Evolutionary conservation across 164 flowering plant genomes (phyloP), one percentile per base, ranked within the genome.

Genomic region (Vitis cinerea): DNA sequence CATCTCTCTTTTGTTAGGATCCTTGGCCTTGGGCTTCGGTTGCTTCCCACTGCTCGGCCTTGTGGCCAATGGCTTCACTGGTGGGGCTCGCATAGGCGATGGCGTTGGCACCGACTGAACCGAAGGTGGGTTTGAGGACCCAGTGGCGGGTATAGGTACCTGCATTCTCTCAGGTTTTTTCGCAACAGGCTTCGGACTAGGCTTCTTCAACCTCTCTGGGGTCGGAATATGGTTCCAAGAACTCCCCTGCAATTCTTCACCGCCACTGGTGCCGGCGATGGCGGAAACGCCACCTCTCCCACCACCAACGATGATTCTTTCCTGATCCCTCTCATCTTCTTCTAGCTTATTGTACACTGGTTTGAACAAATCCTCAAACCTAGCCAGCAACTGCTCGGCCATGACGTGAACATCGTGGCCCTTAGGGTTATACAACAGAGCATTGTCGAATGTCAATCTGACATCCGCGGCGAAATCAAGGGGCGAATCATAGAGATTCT

Each of bases 1-100:
- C 92, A 88, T 88, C 29, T 83, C 88, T 68, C 92, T 76, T 69
- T 88, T 88, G 64, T 86, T 79, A 1, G 86, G 85, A 64, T 88
- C 92, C 82, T 82, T 88, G 0, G 92, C 92, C 75, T 84, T 86
- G 0, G 92, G 92, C 77, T 88, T 88, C 0, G 92, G 92, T 74
- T 59, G 79, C 83, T 84, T 88, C 44, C 44, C 44, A 31, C 44
- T 31, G 44, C 44, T 31, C 8, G 44, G 44, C 58, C 48, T 66
- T 48, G 58, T 65, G 12, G 51, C 48, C 67, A 69, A 10, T 0
- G 77, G 69, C 73, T 79, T 82, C 72, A 63, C 80, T 2, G 77
- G 76, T 3, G 75, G 61, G 0, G 75, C 71, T 19, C 66, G 67
- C 47, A 75, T 64, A 1, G 78, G 83, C 0, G 81, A 70, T 9